A percentile compares a stretch with the other conserved stretches of the same genome.
phyloP scores from a whole-genome alignment of 2,329 filamentous ascomycete species.

The Orbilia quercus region DNA sequence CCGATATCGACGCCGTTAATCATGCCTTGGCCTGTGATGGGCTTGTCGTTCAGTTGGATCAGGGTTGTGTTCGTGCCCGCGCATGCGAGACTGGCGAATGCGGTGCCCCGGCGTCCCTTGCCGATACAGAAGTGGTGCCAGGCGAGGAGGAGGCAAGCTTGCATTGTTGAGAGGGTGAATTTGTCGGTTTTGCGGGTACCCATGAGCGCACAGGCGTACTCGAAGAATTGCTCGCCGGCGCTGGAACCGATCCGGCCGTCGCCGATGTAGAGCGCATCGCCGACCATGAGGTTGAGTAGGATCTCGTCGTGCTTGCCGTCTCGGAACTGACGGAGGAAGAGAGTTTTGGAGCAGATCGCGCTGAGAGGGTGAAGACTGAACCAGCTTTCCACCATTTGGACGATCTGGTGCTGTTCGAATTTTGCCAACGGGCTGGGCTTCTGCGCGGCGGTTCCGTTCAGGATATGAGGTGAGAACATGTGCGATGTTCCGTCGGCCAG shows the following conservation, averaged over 20 bases:
- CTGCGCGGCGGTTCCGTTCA: constrained; percentile 41
- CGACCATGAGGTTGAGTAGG: constrained; percentile 56
- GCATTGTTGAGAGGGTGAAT: constrained; percentile 47
- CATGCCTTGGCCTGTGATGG: constrained; percentile 52
- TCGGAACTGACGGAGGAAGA: constrained; percentile 56
- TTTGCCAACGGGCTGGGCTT: constrained; percentile 39
- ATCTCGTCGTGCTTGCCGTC: constrained; percentile 56
- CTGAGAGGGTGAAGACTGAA: constrained; percentile 55
- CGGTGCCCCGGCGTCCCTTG: constrained; percentile 51
- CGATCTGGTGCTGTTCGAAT: constrained; percentile 52
- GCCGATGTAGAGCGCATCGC: constrained; percentile 55
- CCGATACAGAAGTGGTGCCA: constrained; percentile 57
- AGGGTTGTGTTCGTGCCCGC: constrained; percentile 42
- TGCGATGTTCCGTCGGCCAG: constrained; percentile 29
- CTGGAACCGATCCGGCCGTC: constrained; percentile 52
- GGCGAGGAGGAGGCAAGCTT: constrained; percentile 51
- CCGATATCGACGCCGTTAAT: constrained; percentile 57
- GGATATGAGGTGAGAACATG: constrained; percentile 41
- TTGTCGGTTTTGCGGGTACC: constrained; percentile 45
- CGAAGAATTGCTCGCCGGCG: constrained; percentile 50
- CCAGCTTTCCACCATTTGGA: constrained; percentile 57
- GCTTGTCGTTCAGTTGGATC: constrained; percentile 51
- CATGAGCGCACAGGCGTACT: constrained; percentile 54
- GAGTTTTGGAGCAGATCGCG: constrained; percentile 53
- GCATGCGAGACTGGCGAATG: constrained; percentile 48